Percentiles rank a stretch among this genome's conserved stretches.
phyloP scores from a whole-genome alignment of 768 basidiomycete genomes.

The Lactarius sanguifluus region DNA sequence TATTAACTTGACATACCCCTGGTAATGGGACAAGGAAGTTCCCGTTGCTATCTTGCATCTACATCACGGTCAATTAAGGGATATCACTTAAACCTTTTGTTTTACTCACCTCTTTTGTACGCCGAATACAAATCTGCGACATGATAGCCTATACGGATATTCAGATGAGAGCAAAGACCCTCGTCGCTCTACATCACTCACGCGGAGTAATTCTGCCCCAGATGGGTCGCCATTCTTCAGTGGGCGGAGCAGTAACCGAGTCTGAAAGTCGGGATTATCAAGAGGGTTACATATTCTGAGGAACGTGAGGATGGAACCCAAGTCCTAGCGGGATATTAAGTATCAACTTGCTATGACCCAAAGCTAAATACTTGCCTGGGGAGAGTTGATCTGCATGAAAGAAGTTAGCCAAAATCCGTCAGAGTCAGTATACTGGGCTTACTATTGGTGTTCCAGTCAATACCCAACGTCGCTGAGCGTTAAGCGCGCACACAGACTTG shows the following conservation, averaged over 20 bases:
- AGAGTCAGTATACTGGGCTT: conserved; percentile 35
- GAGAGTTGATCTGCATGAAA: conserved; percentile 67
- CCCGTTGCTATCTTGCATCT: conserved; percentile 86
- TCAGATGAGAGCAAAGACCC: conserved; percentile 1
- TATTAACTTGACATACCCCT: conserved; percentile 12
- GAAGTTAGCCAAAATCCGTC: not conserved
- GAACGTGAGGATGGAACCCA: conserved; percentile 84
- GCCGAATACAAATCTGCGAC: conserved; percentile 74
- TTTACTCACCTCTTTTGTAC: conserved; percentile 72
- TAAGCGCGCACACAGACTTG: conserved; percentile 58
- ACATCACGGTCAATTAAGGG: conserved; percentile 12
- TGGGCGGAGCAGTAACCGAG: conserved; percentile 74
- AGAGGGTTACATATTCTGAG: conserved; percentile 82
- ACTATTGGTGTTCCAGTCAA: conserved; percentile 89
- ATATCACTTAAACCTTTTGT: conserved; percentile 5
- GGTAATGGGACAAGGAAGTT: conserved; percentile 74
- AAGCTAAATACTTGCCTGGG: conserved; percentile 45
- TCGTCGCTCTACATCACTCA: conserved; percentile 35
- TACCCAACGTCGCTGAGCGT: conserved; percentile 75
- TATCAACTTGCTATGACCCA: not conserved
- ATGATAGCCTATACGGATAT: conserved; percentile 57
- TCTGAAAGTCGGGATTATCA: conserved; percentile 81
- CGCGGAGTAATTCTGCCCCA: conserved; percentile 71
- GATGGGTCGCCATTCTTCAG: conserved; percentile 64
- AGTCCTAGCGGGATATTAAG: conserved; percentile 54